Conservation (phyloP, 2,329 filamentous ascomycete genomes). For the Juglanconis juglandina region DNA sequence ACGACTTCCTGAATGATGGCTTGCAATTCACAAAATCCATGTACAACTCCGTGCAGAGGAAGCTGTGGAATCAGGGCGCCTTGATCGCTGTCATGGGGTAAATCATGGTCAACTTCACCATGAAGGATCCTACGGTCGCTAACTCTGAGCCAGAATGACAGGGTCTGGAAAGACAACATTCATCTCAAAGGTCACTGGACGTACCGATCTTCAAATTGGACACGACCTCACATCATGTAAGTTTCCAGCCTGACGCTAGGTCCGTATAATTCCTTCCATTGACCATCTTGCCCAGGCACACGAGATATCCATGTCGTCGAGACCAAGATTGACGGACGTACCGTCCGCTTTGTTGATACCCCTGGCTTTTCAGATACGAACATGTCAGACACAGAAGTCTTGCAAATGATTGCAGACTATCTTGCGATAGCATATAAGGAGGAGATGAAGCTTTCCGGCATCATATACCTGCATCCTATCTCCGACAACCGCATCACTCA, state of each 20-base stretch:
- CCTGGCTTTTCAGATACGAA: slow-evolving; percentile 46
- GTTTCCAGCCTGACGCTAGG: not conserved
- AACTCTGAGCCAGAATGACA: slow-evolving; percentile 27
- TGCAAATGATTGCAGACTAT: slow-evolving; percentile 38
- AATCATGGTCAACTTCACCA: not conserved
- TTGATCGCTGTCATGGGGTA: slow-evolving; percentile 25
- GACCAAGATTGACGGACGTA: slow-evolving; percentile 26
- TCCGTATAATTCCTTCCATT: not conserved
- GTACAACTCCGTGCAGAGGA: not conserved
- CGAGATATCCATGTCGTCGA: slow-evolving; percentile 28
- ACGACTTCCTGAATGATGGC: slow-evolving; percentile 5
- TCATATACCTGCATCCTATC: slow-evolving; percentile 46
- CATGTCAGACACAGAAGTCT: slow-evolving; percentile 40
- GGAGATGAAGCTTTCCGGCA: slow-evolving; percentile 34
- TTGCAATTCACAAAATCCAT: slow-evolving; percentile 15
- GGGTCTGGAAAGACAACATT: slow-evolving; percentile 37
- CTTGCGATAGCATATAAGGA: slow-evolving; percentile 30
- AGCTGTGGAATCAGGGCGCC: slow-evolving; percentile 18
- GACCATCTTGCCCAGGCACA: slow-evolving; percentile 23
- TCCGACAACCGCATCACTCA: slow-evolving; percentile 38
- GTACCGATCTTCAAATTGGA: slow-evolving; percentile 29
- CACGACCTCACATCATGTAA: slow-evolving; percentile 32
- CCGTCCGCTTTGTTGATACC: slow-evolving; percentile 39
- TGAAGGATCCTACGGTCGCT: not conserved
- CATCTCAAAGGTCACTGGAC: slow-evolving; percentile 33